Evolutionary conservation across 371 early-diverging fungal species (phyloP).

Genomic region (Mucor saturninus): DNA sequence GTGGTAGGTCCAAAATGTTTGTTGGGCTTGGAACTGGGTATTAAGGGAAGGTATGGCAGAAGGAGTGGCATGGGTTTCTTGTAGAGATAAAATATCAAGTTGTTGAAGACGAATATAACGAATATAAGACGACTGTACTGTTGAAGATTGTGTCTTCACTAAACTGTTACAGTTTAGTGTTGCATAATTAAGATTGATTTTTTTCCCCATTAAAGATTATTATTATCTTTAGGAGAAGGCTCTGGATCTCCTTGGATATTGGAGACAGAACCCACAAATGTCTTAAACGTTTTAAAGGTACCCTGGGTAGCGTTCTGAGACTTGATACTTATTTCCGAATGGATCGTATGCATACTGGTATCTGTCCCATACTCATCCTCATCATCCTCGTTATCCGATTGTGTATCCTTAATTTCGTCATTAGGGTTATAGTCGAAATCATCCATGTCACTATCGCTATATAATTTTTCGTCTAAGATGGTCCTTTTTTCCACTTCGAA

Average conservation of each 20-base stretch:
- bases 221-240: background rate
- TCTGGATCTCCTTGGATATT: background rate
- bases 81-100: conserved; percentile 5
- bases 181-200: background rate
- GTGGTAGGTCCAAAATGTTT: too few species aligned
- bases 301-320: background rate
- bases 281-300: background rate
- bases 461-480: background rate
- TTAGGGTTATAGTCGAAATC: background rate
- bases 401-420: background rate
- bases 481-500: too few species aligned
- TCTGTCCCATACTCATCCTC: background rate
- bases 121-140: background rate
- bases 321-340: background rate
- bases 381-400: background rate
- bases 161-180: conserved; percentile 3
- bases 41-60: too few species aligned
- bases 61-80: conserved; percentile 21
- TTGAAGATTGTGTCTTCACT: conserved; percentile 1
- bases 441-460: background rate
- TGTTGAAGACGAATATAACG: conserved; percentile 7
- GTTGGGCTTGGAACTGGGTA: too few species aligned
- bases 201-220: background rate
- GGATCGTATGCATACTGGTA: background rate
- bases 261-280: background rate